Percentiles rank a stretch among this genome's conserved stretches.
phyloP scores from a whole-genome alignment of 108 stramenopile species.

The Nitzschia putrida region DNA sequence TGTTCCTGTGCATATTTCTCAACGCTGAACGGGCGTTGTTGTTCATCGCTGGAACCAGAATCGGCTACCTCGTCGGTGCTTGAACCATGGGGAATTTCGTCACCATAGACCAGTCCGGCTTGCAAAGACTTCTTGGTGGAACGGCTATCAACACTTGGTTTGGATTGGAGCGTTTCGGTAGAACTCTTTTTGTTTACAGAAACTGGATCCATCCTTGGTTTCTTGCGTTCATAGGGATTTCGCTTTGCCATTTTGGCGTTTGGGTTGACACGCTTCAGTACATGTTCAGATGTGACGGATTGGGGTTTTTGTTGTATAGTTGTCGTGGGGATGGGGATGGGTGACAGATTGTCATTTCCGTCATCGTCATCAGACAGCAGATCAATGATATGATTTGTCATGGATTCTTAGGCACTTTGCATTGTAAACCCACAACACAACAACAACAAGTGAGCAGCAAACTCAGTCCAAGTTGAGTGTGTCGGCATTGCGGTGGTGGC shows the following conservation, averaged over 20 bases:
- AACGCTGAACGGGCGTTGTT: background rate
- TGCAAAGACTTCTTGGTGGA: background rate
- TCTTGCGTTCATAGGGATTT: background rate
- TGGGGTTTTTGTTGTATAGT: background rate
- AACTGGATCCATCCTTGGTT: background rate
- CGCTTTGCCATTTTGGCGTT: background rate
- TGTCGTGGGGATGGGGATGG: background rate
- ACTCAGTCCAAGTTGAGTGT: too few relatives aligned
- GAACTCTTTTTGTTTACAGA: background rate
- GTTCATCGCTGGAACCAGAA: too few relatives aligned
- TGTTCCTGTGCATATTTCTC: slow-evolving; percentile 11
- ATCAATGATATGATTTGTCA: slow-evolving; percentile 3
- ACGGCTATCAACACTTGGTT: background rate
- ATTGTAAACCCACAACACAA: background rate
- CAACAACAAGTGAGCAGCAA: too few relatives aligned
- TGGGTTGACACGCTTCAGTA: too few relatives aligned
- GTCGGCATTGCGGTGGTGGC: too few relatives aligned
- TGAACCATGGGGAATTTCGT: slow-evolving; percentile 17
- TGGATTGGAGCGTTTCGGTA: background rate
- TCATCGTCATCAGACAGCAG: slow-evolving; percentile 16
- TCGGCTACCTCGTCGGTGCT: background rate
- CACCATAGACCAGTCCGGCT: slow-evolving; percentile 30
- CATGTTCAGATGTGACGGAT: too few relatives aligned
- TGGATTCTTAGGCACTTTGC: background rate
- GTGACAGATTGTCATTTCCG: background rate